Evolutionary conservation across 805 yeast species (phyloP).

Genomic region (Yarrowia sp.): DNA sequence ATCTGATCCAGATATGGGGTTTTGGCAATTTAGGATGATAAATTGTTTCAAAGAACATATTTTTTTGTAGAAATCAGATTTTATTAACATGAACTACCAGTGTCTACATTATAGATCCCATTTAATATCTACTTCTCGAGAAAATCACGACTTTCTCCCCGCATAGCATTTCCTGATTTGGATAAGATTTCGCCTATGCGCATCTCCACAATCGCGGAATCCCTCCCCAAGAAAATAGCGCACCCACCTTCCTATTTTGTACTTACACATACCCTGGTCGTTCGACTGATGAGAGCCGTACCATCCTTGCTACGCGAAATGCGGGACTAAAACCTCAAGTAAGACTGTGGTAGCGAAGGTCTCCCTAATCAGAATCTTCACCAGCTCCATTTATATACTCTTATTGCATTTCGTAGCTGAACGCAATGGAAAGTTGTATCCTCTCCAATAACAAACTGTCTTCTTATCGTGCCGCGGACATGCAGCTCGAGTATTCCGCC

Average conservation of each 20-base stretch:
- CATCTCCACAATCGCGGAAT: slow-evolving; percentile 9
- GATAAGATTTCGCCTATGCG: slow-evolving; percentile 13
- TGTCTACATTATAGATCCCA: too few species aligned
- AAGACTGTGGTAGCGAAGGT: too few species aligned
- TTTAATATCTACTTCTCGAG: background rate
- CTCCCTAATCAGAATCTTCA: too few species aligned
- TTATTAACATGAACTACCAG: too few species aligned
- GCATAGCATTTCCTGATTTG: slow-evolving; percentile 24
- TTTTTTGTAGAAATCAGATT: too few species aligned
- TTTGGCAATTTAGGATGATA: too few species aligned
- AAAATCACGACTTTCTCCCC: background rate
- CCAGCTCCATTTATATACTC: too few species aligned
- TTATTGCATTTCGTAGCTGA: background rate
- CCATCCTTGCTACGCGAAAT: background rate
- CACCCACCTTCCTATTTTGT: background rate
- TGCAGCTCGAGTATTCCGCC: background rate
- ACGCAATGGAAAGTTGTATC: background rate
- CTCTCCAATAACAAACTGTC: background rate
- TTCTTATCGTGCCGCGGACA: background rate
- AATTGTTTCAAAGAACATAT: too few species aligned
- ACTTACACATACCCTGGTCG: background rate
- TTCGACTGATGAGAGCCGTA: background rate
- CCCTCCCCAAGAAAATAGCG: background rate
- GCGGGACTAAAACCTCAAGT: background rate
- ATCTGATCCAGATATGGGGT: background rate